Evolutionary conservation across 305 asterid genomes (phyloP).

Genomic region (Fraxinus sp.): DNA sequence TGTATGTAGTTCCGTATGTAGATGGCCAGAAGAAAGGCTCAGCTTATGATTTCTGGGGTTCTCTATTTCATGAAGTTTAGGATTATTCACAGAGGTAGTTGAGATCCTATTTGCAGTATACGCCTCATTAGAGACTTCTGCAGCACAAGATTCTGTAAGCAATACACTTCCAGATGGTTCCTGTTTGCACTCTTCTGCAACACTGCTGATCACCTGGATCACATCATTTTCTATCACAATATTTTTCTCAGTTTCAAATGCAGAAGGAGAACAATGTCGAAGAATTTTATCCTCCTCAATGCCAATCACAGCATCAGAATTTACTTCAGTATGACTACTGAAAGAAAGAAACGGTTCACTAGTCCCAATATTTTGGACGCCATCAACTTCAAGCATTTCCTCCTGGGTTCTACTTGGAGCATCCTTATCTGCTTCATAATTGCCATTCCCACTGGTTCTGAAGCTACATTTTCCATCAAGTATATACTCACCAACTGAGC

Average conservation of each 20-base stretch:
- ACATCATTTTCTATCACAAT: constrained; percentile 19
- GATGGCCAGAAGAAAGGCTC: constrained; percentile 51
- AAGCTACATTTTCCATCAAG: constrained; percentile 28
- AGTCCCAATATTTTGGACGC: constrained; percentile 19
- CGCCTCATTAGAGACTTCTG: constrained; percentile 37
- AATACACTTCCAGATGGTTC: constrained; percentile 27
- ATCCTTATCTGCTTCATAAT: constrained; percentile 32
- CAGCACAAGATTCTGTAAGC: constrained; percentile 23
- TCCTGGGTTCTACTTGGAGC: constrained; percentile 24
- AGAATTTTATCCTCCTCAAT: constrained; percentile 29
- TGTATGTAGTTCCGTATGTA: constrained; percentile 22
- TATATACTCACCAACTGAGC: constrained; percentile 27
- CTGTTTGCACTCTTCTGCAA: constrained; percentile 22
- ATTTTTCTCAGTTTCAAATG: constrained; percentile 21
- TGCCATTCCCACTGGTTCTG: constrained; percentile 22
- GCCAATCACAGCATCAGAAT: constrained; percentile 17
- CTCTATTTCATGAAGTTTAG: constrained; percentile 33
- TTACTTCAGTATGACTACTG: constrained; percentile 19
- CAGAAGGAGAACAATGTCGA: constrained; percentile 32
- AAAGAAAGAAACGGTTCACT: constrained; percentile 24
- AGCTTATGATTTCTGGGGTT: constrained; percentile 46
- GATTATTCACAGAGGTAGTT: constrained; percentile 34
- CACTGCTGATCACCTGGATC: constrained; percentile 19
- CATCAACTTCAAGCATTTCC: constrained; percentile 25
- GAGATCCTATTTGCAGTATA: constrained; percentile 31